Conservation (phyloP, 495 filamentous ascomycete species). For the Delitschia confertaspora region DNA sequence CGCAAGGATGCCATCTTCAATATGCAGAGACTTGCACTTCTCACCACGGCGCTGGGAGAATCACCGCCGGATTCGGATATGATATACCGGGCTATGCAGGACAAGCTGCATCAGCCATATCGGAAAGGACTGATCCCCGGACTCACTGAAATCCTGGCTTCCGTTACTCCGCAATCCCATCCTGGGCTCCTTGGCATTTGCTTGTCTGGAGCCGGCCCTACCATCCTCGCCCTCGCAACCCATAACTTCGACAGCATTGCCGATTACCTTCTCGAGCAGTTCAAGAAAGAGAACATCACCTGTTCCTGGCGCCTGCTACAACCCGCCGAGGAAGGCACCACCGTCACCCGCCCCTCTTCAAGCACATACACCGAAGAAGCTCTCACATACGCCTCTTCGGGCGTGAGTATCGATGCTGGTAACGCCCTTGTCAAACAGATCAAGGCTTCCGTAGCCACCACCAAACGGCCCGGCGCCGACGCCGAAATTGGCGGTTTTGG, state of each 20-base stretch:
- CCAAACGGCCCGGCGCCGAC: constrained; percentile 72
- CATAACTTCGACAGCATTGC: constrained; percentile 80
- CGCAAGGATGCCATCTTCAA: constrained; percentile 86
- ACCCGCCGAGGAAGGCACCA: constrained; percentile 75
- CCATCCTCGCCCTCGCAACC: constrained; percentile 86
- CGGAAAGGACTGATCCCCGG: constrained; percentile 82
- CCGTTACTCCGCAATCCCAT: constrained; percentile 72
- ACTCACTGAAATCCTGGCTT: constrained; percentile 77
- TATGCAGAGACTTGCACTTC: constrained; percentile 78
- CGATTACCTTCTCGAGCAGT: constrained; percentile 58
- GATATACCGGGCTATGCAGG: constrained; percentile 95
- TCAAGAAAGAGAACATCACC: constrained; percentile 58
- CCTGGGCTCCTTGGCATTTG: constrained; percentile 87
- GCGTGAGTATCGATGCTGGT: constrained; percentile 85
- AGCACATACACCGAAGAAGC: constrained; percentile 7
- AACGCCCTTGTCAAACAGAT: constrained; percentile 86
- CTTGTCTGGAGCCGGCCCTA: constrained; percentile 86
- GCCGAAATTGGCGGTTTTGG: constrained; percentile 93
- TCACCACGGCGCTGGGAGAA: constrained; percentile 75
- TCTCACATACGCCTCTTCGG: constrained; percentile 86
- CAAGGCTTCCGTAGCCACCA: constrained; percentile 71
- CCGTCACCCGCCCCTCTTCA: constrained; percentile 39
- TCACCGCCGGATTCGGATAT: constrained; percentile 85
- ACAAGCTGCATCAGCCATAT: constrained; percentile 94
- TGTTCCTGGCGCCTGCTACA: constrained; percentile 83